A percentile compares a stretch with the other conserved stretches of the same genome.
These are phyloP conservation scores for Elongisporangium senticosum DNA, from an alignment of 352 stramenopile species.

Conservation along the genomic window DNA sequence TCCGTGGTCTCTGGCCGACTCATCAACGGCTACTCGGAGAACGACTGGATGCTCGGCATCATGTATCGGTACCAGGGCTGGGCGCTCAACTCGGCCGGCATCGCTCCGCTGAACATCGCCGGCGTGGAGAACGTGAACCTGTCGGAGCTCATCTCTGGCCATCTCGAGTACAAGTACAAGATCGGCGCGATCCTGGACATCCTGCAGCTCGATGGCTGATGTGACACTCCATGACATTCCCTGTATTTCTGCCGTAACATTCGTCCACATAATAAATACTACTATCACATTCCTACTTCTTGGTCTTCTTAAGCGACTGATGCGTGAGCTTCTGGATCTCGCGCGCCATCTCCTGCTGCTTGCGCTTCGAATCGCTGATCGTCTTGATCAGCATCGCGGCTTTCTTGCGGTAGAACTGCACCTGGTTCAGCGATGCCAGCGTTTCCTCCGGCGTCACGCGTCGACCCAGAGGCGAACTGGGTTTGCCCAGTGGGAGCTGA, in stretches of 20 bases:
- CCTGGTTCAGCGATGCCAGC: slow-evolving; percentile 40
- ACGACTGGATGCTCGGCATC: slow-evolving; percentile 89
- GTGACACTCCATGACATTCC: background rate
- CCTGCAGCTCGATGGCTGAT: slow-evolving; percentile 55
- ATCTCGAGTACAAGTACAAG: slow-evolving; percentile 88
- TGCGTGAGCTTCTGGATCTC: slow-evolving; percentile 62
- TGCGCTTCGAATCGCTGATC: slow-evolving; percentile 51
- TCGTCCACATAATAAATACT: background rate
- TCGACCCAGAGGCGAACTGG: background rate
- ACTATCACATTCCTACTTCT: background rate
- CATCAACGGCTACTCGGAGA: slow-evolving; percentile 88
- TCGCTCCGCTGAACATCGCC: slow-evolving; percentile 50
- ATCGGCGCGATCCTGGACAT: slow-evolving; percentile 78
- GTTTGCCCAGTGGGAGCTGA: background rate
- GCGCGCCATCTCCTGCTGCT: slow-evolving; percentile 59
- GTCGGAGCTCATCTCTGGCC: slow-evolving; percentile 67
- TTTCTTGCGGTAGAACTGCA: slow-evolving; percentile 61
- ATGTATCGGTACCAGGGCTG: slow-evolving; percentile 89
- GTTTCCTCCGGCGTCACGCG: slow-evolving; percentile 54
- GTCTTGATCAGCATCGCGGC: slow-evolving; percentile 62
- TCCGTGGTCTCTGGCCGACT: slow-evolving; percentile 77
- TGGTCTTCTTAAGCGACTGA: slow-evolving; percentile 37
- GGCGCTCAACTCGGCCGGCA: slow-evolving; percentile 73
- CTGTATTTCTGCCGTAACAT: background rate
- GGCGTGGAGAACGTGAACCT: slow-evolving; percentile 84